Base-by-base conservation (phyloP, 345 rosid species). In the Acer saccharum region DNA sequence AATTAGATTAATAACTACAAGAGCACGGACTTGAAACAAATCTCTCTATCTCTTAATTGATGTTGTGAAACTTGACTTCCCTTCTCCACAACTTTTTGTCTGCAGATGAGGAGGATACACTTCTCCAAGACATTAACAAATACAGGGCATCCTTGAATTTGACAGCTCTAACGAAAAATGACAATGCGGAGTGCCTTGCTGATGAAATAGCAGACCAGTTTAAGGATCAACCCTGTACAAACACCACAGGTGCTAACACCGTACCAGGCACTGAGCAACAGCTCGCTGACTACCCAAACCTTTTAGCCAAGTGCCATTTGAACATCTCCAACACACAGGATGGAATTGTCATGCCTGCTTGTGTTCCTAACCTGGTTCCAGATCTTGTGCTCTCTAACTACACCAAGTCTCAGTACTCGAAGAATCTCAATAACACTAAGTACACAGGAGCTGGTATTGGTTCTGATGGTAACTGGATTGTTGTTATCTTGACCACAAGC, bases 181-280 rank as follows among this genome's bases (percentile, higher is more conserved):
- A 86, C 20, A 92, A 90, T 79, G 99, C 99, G 6, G 92, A 87
- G 29, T 96, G 99, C 87, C 87, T 96, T 76, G 98, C 99, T 1
- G 83, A 84, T 43, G 90, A 87, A 83, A 29, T 94, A 60, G 94
- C 99, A 1, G 93, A 90, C 2, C 90, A 92, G 71, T 88, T 92
- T 73, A 91, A 90, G 89, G 69, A 77, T 83, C 90, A 86, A 35
- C 98, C 97, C 4, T 96, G 99, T 69, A 91, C 94, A 63, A 94
- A 94, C 84, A 77, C 87, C 73, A 88, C 93, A 14, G 99, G 98
- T 29, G 86, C 95, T 72, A 80, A 88, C 78, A 94, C 98, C 1
- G 91, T 96, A 3, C 94, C 92, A 9, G 99, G 99, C 57, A 90
- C 87, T 0, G 99, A 96, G 74, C 87, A 89, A 62, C 92, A 84